A percentile compares a stretch with the other conserved stretches of the same genome.
Conservation (phyloP, 2,329 filamentous ascomycete genomes). For the Colletotrichum truncatum region DNA sequence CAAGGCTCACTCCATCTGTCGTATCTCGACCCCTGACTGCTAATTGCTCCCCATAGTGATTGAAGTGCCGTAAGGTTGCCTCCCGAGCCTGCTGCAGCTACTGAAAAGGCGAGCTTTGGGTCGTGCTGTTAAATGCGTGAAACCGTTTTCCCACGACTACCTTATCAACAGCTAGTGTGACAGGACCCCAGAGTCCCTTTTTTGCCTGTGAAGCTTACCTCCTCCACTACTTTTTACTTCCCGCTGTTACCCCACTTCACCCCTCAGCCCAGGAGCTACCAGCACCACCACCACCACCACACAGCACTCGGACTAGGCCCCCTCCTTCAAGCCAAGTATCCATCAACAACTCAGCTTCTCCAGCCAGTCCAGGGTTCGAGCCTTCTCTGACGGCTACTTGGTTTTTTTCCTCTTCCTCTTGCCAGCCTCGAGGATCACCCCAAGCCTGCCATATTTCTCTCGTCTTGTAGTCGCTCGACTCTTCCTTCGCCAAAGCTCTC, state of each 20-base stretch:
- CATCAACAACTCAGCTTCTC: conserved; percentile 26
- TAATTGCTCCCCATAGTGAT: neutral
- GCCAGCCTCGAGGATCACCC: conserved; percentile 10
- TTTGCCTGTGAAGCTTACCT: conserved; percentile 25
- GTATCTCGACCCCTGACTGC: conserved; percentile 7
- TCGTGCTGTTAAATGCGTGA: neutral
- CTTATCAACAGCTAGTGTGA: neutral
- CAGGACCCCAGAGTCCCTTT: neutral
- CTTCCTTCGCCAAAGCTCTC: conserved; percentile 5
- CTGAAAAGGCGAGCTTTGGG: neutral
- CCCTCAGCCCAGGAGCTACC: conserved; percentile 23
- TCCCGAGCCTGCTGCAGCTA: neutral
- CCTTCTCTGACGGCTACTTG: conserved; percentile 17
- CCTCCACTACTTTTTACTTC: conserved; percentile 11
- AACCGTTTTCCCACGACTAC: neutral
- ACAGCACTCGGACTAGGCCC: conserved; percentile 15
- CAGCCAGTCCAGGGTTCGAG: conserved; percentile 23
- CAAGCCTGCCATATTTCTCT: conserved; percentile 17
- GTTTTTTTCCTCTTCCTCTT: conserved; percentile 12
- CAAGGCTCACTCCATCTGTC: conserved; percentile 26
- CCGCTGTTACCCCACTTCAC: conserved; percentile 29
- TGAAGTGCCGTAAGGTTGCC: neutral
- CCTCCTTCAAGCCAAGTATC: conserved; percentile 24
- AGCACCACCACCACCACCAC: neutral
- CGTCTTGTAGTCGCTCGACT: conserved; percentile 21